Evolutionary conservation across 805 yeast genomes (phyloP), one percentile per base, ranked within the genome.

Genomic region (Ogataea chonburiensis): DNA sequence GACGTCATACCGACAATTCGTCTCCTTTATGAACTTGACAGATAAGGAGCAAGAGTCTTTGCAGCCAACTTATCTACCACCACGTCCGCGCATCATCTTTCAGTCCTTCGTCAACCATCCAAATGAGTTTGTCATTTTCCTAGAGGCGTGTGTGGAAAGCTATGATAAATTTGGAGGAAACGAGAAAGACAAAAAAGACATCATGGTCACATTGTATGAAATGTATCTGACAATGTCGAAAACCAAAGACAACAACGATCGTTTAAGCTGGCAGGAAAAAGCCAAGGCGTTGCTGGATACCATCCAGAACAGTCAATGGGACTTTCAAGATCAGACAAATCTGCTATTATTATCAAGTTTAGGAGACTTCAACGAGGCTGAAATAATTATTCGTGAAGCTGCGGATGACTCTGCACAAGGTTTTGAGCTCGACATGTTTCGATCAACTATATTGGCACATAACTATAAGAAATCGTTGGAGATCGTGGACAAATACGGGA

Each of bases 91-190:
- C 28, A 68, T 91, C 24, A 85, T 91, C 1, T 93, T 87, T 55
- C 80, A 91, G 2, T 79, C 94, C 1, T 93, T 93, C 57, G 77
- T 85, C n/a, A 75, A 81, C 47, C 86, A 84, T 55, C 88, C 93
- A 0, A 75, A 80, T 52, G 93, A 89, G 53, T 91, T 93, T 68
- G 93, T 89, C 17, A 84, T 86, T 6, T 93, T 93, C 45, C 60
- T 93, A 38, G 98, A 93, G 56, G 97, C 98, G 0, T 87, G 96
- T 50, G 62, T 88, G 11, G 86, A 81, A 49, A 71, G 84, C 9
- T 85, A 85, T 53, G 88, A 81, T 37, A 72, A 71, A 38, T 85
- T 80, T 52, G 93, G 84, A 35, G 91, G 93, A 0, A 69, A 74
- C 34, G 60, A 60, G 4, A 75, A 73, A 43, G 96, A 91, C 51